Base-by-base conservation (phyloP, 2,329 filamentous ascomycete genomes). In the Diaporthe australafricana region DNA sequence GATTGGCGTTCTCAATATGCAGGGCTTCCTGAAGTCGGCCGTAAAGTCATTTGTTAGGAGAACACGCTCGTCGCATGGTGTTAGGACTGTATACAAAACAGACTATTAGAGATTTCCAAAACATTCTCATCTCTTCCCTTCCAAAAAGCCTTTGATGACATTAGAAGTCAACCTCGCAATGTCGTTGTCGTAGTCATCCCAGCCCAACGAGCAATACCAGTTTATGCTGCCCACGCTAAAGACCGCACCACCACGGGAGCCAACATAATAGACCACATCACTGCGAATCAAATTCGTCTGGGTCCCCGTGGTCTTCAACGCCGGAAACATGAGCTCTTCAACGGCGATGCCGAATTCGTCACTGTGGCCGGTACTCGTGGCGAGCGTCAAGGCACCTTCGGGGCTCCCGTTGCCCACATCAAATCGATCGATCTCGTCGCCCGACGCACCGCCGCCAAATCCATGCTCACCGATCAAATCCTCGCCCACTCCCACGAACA, bases 141-240 rank as follows among this genome's bases (percentile, higher is more conserved):
- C 50, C 16, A 53, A 11, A n/a, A 53, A 20, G 5, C 50, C 50
- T 32, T 32, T 53, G 50, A 53, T 53, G 11, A 53, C 27, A 12
- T 78, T 78, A 12, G 67, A 70, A 1, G 77, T 79, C 50, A 78
- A n/a, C 45, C 45, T 73, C 25, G 78, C 77, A 27, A 78, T 73
- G 56, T 77, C 75, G 55, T 79, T 79, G 17, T 76, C 22, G 68
- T 78, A 79, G 32, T 71, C 70, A 45, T 78, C 74, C 74, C 75
- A 79, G 1, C 55, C 77, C 8, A 79, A 57, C 35, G 71, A 73
- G 53, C 72, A 70, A 47, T 74, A 77, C 78, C 77, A 79, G 55
- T 77, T 79, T 57, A 79, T 79, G 66, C 77, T 78, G 0, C 77
- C 78, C 9, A 79, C 77, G 3, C 74, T 73, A 38, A 79, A 79